Conservation (phyloP, 1,284 basidiomycete species). For the Kwoniella shivajii region DNA sequence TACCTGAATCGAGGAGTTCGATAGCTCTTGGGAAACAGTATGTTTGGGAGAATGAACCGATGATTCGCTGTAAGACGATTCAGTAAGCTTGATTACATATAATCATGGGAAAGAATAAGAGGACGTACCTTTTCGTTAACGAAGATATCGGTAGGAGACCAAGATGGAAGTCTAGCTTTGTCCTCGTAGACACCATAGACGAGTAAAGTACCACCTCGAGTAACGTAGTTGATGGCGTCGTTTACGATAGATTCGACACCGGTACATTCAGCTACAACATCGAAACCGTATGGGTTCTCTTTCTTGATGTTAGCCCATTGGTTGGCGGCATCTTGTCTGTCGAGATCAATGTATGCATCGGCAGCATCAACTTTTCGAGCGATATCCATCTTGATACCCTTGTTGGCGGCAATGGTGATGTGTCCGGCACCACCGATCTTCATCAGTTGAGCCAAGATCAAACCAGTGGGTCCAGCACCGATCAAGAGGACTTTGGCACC, state of each 20-base stretch:
- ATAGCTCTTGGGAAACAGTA: constrained; percentile 85
- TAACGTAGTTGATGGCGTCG: constrained; percentile 78
- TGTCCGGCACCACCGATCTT: constrained; percentile 63
- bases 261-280: constrained; percentile 85
- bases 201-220: constrained; percentile 58
- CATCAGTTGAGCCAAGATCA: constrained; percentile 81
- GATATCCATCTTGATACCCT: constrained; percentile 75
- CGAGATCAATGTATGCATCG: constrained; percentile 80
- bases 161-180: constrained; percentile 68
- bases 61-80: too few species aligned
- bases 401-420: constrained; percentile 79
- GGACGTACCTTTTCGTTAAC: constrained; percentile 83
- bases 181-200: constrained; percentile 67
- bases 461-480: constrained; percentile 66
- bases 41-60: constrained; percentile 81
- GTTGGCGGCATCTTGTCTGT: constrained; percentile 69
- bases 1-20: constrained; percentile 81
- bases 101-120: constrained; percentile 57
- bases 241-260: constrained; percentile 78
- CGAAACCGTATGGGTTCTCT: constrained; percentile 76
- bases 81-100: not conserved
- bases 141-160: constrained; percentile 83
- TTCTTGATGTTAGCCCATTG: constrained; percentile 78
- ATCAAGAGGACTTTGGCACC: constrained; percentile 76
- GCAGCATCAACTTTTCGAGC: constrained; percentile 73